Percentiles rank a stretch among this genome's conserved stretches.
phyloP scores from a whole-genome alignment of 2,329 filamentous ascomycete species.

The Thelonectria discophora region DNA sequence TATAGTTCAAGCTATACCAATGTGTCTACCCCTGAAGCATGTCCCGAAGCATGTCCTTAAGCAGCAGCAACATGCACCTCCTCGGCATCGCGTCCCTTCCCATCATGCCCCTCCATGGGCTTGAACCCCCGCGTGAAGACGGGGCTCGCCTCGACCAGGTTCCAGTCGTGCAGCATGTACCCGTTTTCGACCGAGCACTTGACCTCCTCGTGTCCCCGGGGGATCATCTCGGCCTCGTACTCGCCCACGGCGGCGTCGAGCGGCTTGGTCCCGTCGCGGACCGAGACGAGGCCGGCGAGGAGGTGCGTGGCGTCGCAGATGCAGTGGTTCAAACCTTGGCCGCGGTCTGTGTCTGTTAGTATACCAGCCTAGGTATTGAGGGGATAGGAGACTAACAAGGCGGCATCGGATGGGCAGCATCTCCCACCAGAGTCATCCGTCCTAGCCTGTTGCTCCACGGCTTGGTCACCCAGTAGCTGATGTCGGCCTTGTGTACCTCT shows the following conservation, averaged over 20 bases:
- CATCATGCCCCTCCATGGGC: constrained; percentile 37
- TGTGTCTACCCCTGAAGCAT: too few relatives aligned
- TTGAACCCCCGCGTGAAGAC: constrained; percentile 37
- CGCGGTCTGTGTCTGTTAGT: constrained; percentile 27
- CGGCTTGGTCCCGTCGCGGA: not conserved
- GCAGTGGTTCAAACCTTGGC: constrained; percentile 37
- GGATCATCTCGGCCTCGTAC: constrained; percentile 35
- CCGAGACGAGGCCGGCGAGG: constrained; percentile 19
- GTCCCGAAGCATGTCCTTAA: too few relatives aligned
- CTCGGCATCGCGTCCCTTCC: too few relatives aligned
- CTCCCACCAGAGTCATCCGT: constrained; percentile 33
- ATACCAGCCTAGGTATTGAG: not conserved
- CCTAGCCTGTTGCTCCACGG: constrained; percentile 32
- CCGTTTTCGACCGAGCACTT: constrained; percentile 37
- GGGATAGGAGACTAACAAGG: constrained; percentile 28
- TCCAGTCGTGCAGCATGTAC: constrained; percentile 37
- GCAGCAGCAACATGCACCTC: too few relatives aligned
- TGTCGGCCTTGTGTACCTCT: constrained; percentile 37
- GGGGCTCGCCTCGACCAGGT: constrained; percentile 33
- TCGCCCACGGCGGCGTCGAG: constrained; percentile 18
- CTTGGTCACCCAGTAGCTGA: constrained; percentile 37
- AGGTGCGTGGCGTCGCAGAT: constrained; percentile 33
- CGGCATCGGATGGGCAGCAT: constrained; percentile 38
- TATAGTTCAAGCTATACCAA: too few relatives aligned
- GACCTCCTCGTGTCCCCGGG: constrained; percentile 36